Conservation (phyloP, 176 grass and related monocot genomes). For the Avena atlantica region DNA sequence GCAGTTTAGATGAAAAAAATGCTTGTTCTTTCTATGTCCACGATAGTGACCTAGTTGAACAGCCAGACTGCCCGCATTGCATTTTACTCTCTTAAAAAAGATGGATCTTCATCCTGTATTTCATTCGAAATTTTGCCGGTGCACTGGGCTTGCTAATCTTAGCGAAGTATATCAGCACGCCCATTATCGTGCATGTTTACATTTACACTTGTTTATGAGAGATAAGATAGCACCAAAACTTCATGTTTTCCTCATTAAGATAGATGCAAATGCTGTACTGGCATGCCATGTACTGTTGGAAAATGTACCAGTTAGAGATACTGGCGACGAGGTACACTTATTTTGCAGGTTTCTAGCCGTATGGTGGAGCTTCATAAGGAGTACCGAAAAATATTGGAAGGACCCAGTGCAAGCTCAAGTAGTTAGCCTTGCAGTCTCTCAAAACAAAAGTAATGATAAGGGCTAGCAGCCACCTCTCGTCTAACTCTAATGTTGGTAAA, state of each 20-base stretch:
- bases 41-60: too few species aligned
- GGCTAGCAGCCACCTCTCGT: conserved; percentile 39
- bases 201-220: neutral
- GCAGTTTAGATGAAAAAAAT: too few species aligned
- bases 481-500: conserved; percentile 42
- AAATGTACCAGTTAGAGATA: neutral
- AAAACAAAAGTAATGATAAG: conserved; percentile 63
- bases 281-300: neutral
- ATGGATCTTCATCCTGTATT: too few species aligned
- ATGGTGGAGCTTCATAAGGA: conserved; percentile 73
- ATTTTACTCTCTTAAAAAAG: too few species aligned
- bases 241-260: neutral
- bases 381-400: conserved; percentile 58
- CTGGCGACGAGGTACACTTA: neutral
- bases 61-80: too few species aligned
- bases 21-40: too few species aligned
- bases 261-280: neutral
- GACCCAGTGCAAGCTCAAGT: conserved; percentile 43
- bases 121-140: too few species aligned
- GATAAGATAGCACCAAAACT: neutral
- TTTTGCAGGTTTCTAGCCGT: conserved; percentile 68
- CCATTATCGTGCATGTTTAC: neutral
- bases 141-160: neutral
- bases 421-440: conserved; percentile 50
- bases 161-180: neutral